Base-by-base conservation (phyloP, 345 rosid species). In the Murraya koenigii region DNA sequence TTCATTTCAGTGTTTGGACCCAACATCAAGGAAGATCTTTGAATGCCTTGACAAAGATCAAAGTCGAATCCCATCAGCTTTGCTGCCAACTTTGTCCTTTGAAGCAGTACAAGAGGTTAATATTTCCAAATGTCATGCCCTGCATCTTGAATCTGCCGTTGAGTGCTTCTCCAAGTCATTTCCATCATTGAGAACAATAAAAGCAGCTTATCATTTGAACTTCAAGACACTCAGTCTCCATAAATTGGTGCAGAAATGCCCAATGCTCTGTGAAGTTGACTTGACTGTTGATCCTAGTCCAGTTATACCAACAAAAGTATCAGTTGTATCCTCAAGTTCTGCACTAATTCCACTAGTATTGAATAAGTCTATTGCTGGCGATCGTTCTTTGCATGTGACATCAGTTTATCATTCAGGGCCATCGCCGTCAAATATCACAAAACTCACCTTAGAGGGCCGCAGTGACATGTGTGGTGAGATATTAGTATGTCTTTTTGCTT, bases 371-470 rank as follows among this genome's bases (percentile, higher is more conserved):
- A 28, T 54, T 83, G 63, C 59, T 66, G 76, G 76, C 35, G 67
- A 71, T 77, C 61, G 63, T 41, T 73, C 65, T 67, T 75, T 59
- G 71, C 74, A 63, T 44, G 39, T 59, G 49, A 17, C 32, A 49
- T 76, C 75, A 26, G 38, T 30, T 67, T 76, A 62, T 79, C 75
- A 72, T 81, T 72, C 80, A 15, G 49, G 80, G 75, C 66, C 74
- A 47, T 77, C 78, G 36, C 69, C 74, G 32, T 86, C 94, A 39
- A 90, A 79, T 74, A 75, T 94, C 74, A 85, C 87, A 47, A 87
- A 83, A 72, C 88, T 92, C 75, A 84, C 89, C 35, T 85, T 94
- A 77, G 93, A 90, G 88, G 98, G 98, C 68, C 85, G 98, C 80
- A 86, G 77, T 81, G 94, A 92, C 62, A 39, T 94, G 64, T 78